Evolutionary conservation across 129 eudicot genomes (phyloP).

Genomic region (Lactuca sativa): DNA sequence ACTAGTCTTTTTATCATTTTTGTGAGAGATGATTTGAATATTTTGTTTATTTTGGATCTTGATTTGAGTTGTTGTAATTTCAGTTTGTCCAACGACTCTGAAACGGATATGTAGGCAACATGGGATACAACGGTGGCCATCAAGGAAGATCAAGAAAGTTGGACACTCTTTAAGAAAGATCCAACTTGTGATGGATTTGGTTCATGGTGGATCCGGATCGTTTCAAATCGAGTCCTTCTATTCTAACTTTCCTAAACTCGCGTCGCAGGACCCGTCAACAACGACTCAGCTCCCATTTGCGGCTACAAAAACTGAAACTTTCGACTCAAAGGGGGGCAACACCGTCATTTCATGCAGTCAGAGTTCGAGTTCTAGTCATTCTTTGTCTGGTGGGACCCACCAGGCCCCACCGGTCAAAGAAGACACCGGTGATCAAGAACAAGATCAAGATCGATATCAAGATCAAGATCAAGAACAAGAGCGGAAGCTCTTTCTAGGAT

Average conservation of each 20-base stretch:
- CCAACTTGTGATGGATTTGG: slow-evolving; percentile 86
- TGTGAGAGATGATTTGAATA: neutral
- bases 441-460: slow-evolving; percentile 37
- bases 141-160: slow-evolving; percentile 96
- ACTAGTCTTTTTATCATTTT: neutral
- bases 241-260: slow-evolving; percentile 74
- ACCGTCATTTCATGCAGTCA: slow-evolving; percentile 68
- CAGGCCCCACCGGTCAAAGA: slow-evolving; percentile 17
- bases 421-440: slow-evolving; percentile 17
- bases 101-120: slow-evolving; percentile 96
- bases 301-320: slow-evolving; percentile 36
- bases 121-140: slow-evolving; percentile 95
- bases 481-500: slow-evolving; percentile 46
- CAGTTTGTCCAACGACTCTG: slow-evolving; percentile 97
- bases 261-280: slow-evolving; percentile 59
- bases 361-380: slow-evolving; percentile 65
- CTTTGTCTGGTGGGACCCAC: slow-evolving; percentile 60
- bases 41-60: neutral
- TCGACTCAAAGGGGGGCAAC: slow-evolving; percentile 36
- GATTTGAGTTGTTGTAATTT: slow-evolving; percentile 17
- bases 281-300: slow-evolving; percentile 34
- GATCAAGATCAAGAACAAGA: slow-evolving; percentile 37
- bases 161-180: slow-evolving; percentile 87
- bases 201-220: slow-evolving; percentile 71
- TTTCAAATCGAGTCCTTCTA: slow-evolving; percentile 77